A percentile compares a stretch with the other conserved stretches of the same genome.
phyloP scores from a whole-genome alignment of 2,329 filamentous ascomycete species.

The Penicillium sp. region DNA sequence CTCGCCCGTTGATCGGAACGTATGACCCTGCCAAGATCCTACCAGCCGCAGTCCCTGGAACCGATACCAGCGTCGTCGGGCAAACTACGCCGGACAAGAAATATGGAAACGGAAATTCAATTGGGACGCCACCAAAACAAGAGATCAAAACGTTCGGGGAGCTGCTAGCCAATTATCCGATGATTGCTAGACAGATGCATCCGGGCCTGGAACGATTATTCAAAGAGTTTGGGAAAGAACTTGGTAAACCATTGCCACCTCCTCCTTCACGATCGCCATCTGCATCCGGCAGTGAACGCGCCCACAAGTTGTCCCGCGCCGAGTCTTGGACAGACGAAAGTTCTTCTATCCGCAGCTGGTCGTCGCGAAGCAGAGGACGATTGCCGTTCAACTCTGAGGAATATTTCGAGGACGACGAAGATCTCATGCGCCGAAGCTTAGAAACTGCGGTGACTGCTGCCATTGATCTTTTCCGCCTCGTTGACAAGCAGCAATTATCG shows the following conservation, averaged over 20 bases:
- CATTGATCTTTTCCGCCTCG: conserved; percentile 91
- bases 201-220: conserved; percentile 85
- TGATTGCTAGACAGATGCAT: conserved; percentile 96
- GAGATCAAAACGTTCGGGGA: conserved; percentile 89
- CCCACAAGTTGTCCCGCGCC: conserved; percentile 22
- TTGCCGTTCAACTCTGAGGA: conserved; percentile 60
- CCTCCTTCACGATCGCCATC: conserved; percentile 56
- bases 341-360: conserved; percentile 35
- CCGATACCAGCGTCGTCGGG: conserved; percentile 32
- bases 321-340: conserved; percentile 40
- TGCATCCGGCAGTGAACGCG: conserved; percentile 50
- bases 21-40: conserved; percentile 73
- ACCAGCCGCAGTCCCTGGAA: conserved; percentile 58
- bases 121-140: conserved; percentile 62
- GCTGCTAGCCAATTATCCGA: conserved; percentile 83
- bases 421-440: conserved; percentile 80
- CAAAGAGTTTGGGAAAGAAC: conserved; percentile 78
- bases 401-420: conserved; percentile 85
- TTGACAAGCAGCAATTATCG: conserved; percentile 93
- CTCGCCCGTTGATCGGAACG: conserved; percentile 76
- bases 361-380: conserved; percentile 34
- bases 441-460: conserved; percentile 90
- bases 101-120: conserved; percentile 29
- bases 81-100: conserved; percentile 22
- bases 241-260: conserved; percentile 79